These are phyloP conservation scores for Coemansia sp. DNA, from an alignment of 192 early-diverging fungal genomes.

Conservation along the genomic window DNA sequence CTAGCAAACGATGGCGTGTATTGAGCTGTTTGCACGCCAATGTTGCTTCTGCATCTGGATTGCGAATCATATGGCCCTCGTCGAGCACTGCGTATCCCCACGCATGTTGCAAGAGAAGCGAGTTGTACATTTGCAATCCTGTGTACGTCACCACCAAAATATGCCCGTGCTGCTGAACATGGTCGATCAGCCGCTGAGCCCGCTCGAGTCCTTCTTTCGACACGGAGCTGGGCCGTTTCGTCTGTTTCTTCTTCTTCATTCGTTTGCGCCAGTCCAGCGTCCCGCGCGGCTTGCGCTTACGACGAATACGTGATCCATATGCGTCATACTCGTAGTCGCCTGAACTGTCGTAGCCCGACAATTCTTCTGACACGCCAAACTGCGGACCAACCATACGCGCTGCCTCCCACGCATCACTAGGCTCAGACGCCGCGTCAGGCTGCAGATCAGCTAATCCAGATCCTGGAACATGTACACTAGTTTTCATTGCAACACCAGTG, in stretches of 20 bases:
- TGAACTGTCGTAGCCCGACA: conserved; percentile 29
- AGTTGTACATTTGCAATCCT: conserved; percentile 72
- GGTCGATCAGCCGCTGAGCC: conserved; percentile 33
- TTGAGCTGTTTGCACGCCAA: conserved; percentile 69
- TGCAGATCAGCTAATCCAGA: neutral
- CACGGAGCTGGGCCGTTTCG: conserved; percentile 3
- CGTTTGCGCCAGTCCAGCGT: conserved; percentile 38
- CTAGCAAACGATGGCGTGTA: conserved; percentile 71
- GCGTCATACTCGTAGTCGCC: conserved; percentile 54
- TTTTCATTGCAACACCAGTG: conserved; percentile 75
- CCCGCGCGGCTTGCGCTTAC: conserved; percentile 49
- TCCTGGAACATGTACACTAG: neutral
- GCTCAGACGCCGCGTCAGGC: neutral
- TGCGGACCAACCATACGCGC: conserved; percentile 6
- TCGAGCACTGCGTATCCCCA: conserved; percentile 92
- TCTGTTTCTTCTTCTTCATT: conserved; percentile 17
- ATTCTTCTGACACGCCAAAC: conserved; percentile 4
- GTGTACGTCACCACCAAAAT: conserved; percentile 87
- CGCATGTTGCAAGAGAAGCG: conserved; percentile 63
- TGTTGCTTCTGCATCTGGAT: conserved; percentile 88
- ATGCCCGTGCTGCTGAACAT: conserved; percentile 60
- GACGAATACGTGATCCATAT: conserved; percentile 48
- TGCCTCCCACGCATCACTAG: conserved; percentile 18
- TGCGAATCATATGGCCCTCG: conserved; percentile 96
- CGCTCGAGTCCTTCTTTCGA: conserved; percentile 28